Evolutionary conservation across 2,329 filamentous ascomycete species (phyloP).

Genomic region (Diaporthe sp.): DNA sequence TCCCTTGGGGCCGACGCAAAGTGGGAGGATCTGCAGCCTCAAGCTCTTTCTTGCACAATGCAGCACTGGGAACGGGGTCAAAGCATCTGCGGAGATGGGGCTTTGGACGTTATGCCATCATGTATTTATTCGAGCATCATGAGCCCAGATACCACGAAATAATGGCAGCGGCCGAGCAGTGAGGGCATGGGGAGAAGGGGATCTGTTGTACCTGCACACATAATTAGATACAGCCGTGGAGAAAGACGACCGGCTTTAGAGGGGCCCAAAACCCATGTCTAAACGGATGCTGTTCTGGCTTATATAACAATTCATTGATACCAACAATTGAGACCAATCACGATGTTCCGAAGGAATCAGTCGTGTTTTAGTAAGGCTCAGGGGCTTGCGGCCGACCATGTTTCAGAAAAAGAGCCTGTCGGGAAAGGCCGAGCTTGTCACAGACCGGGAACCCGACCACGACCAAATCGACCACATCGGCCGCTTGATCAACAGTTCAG

Average conservation of each 20-base stretch:
- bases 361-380: background rate
- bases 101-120: background rate
- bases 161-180: background rate
- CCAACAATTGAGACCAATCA: background rate
- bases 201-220: background rate
- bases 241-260: background rate
- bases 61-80: background rate
- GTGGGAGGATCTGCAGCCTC: background rate
- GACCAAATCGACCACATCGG: background rate
- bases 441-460: background rate
- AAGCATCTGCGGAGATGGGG: background rate
- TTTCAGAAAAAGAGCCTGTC: slow-evolving; percentile 4
- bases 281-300: background rate
- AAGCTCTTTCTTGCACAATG: background rate
- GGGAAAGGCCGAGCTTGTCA: background rate
- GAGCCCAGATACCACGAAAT: background rate
- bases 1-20: background rate
- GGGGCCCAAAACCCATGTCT: background rate
- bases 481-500: background rate
- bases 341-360: background rate
- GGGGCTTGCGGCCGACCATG: background rate
- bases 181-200: background rate
- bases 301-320: background rate
- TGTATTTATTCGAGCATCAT: background rate
- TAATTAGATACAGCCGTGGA: background rate